Base-by-base conservation (phyloP, 805 yeast species). In the Kuraishia floccosa region DNA sequence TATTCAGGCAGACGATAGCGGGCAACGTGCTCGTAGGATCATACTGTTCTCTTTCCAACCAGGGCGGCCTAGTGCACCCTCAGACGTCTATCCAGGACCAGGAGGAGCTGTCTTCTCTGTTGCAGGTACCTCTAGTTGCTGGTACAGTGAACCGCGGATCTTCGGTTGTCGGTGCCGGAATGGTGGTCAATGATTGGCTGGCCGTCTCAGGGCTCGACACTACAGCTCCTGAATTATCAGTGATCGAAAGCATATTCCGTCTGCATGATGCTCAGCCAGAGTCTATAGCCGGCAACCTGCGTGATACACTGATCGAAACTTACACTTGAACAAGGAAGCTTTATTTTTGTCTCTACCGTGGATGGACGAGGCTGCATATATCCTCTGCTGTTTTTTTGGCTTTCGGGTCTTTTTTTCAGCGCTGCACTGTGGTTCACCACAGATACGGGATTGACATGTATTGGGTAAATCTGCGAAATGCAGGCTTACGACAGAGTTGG, bases 71-170 rank as follows among this genome's bases (percentile, higher is more conserved):
- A 42, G 98, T 91, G 32, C 99, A 91, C 59, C 96, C 99, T 24
- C 95, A 85, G 57, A 93, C 98, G 25, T 76, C 93, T 22, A 76
- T 91, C 36, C 96, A 91, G 59, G 98, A 91, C 56, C 98, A 91
- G 65, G 98, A 91, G 64, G 99, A 91, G 63, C 69, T 91, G 45
- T 83, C 95, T 6, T 85, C 96, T 28, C 68, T 91, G 54, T 68
- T 91, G 48, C 98, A 91, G 63, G 94, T 91, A 25, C 99, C 99
- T 33, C 68, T 91, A 41, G 98, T 91, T 30, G 98, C 99, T 5
- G 99, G 99, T 58, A 87, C 96, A 24, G 87, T 91, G 36, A 91
- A 91, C 66, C 79, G 98, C 58, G 99, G 99, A 60, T 84, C 96
- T 18, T 62, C 94, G 4, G 96, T 89, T 30, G 94, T 91, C 38